Base-by-base conservation (phyloP, 2,329 filamentous ascomycete genomes). In the Sphaerulina vaccinii region DNA sequence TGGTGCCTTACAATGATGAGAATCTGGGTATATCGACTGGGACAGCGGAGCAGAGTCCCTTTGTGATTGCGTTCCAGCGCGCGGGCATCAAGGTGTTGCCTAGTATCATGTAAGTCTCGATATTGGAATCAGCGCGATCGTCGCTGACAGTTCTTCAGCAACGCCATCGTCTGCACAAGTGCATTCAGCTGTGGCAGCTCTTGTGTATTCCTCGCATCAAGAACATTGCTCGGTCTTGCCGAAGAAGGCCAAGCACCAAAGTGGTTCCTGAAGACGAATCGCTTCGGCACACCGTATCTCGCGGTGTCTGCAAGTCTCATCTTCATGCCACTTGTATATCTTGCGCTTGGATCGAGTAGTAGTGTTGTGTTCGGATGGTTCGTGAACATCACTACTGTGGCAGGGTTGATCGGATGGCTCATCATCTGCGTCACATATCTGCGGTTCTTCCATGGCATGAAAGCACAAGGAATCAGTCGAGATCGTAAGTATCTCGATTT, bases 31-130 rank as follows among this genome's bases (percentile, higher is more conserved):
- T 62, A 3, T 57, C 63, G 60, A 47, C 63, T 54, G 57, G 66
- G 61, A 59, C 70, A 62, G 60, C 71, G 59, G 53, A 76, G 13
- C 62, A 78, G 11, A 81, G 79, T 2, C 85, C 84, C 0, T 88
- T 86, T 63, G 84, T 87, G 43, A 79, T 87, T 57, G 79, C 80
- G n/a, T 81, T 83, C 58, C 69, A 52, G n/a, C 75, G 81, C 54
- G 81, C 82, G 11, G 80, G 81, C 37, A 80, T 87, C 39, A 64
- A 67, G 1, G 79, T 78, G 1, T 75, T 87, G n/a, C 82, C 83
- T 19, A 78, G 76, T 33, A 79, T 88, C 55, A 83, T 87, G 24
- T 10, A 27, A 27, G 24, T 27, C 6, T 10, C 10, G 6, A 27
- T 27, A 5, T 27, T 5, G 10, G 10, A 10, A 5, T 10, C 24